Percentiles rank a stretch among this genome's conserved stretches.
Evolutionary conservation across 306 rosid genomes (phyloP).

Genomic region (Cucurbita pepo): DNA sequence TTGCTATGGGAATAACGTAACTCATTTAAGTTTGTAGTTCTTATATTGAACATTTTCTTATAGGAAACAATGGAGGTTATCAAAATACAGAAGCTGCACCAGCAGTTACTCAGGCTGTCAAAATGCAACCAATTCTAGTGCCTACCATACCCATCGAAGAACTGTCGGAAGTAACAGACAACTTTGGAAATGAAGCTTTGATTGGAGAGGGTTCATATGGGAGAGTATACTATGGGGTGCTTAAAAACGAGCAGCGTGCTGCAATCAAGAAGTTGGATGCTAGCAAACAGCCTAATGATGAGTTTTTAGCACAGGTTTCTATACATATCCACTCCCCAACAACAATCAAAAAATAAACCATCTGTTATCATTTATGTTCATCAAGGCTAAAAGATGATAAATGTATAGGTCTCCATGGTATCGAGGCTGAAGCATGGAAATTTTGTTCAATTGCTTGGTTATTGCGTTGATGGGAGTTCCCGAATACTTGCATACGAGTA

Average conservation of each 20-base stretch:
- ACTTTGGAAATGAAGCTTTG: conserved; percentile 5
- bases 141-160: neutral
- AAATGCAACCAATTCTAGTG: conserved; percentile 5
- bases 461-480: conserved; percentile 9
- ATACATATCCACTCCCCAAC: neutral
- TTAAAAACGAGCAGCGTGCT: conserved; percentile 5
- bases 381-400: neutral
- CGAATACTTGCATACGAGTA: conserved; percentile 7
- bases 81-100: conserved; percentile 1
- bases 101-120: conserved; percentile 5
- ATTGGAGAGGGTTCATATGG: conserved; percentile 11
- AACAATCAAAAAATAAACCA: neutral
- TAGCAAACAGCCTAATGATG: conserved; percentile 10
- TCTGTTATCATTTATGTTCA: neutral
- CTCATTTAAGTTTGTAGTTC: neutral
- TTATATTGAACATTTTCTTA: neutral
- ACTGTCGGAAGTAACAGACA: conserved; percentile 4
- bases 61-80: conserved; percentile 1
- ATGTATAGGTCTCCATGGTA: conserved; percentile 9
- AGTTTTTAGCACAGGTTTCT: conserved; percentile 7
- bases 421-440: conserved; percentile 9
- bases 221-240: conserved; percentile 1
- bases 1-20: neutral
- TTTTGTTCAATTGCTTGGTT: conserved; percentile 12
- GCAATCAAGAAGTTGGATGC: conserved; percentile 8